Base-by-base conservation (phyloP, 106 monocot species). In the Dactylorhiza incarnata region DNA sequence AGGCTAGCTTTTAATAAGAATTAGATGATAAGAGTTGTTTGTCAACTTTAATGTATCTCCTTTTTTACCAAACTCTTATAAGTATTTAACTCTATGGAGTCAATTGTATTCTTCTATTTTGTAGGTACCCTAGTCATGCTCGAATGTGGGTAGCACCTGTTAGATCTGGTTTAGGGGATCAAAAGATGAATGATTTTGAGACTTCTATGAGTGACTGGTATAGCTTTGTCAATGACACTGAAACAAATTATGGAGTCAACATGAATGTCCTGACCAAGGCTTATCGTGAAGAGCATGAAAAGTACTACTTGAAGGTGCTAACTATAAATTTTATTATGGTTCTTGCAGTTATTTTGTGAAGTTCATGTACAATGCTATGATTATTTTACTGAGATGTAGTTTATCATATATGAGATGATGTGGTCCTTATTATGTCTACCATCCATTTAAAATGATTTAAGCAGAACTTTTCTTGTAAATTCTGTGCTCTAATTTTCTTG, bases 41-140 rank as follows among this genome's bases (percentile, higher is more conserved):
- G n/a, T 6, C 14, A 50, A 50, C 68, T 77, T 67, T n/a, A 7
- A 37, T 37, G 37, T 37, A 2, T 37, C 3, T 78, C 70, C 16
- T 15, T 16, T 16, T 49, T 69, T 19, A n/a, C 45, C 43, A 8
- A 46, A 16, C 45, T 46, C n/a, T 44, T 45, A 46, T 2, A 13
- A 7, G 11, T 44, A 45, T 69, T 69, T 17, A 69, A 45, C 15
- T 45, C 7, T 69, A 72, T 23, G 3, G 20, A 48, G 72, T 19
- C 49, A 10, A 44, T 49, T 72, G 45, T 46, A 15, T 72, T 72
- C 19, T 80, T 50, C 45, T 15, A 22, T 48, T 74, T 51, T 74
- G 78, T 55, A 99, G 97, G 97, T 99, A 99, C 81, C 97, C 97
- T 73, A 99, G 97, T 76, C 94, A 99, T 89, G 97, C 97, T 75